phyloP scores from a whole-genome alignment of 345 rosid genomes.

The Citrus reticulata region DNA sequence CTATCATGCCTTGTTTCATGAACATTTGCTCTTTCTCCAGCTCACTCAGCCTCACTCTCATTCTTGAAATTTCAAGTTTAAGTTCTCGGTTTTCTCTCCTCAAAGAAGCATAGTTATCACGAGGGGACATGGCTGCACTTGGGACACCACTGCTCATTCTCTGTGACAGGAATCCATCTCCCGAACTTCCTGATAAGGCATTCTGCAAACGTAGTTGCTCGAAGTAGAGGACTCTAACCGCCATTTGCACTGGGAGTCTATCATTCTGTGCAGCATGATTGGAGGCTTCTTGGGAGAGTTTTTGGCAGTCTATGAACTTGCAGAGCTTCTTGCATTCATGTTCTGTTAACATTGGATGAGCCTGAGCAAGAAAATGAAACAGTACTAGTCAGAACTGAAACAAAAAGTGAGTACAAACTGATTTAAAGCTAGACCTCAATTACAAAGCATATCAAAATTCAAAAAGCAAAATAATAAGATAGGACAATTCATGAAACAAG shows the following conservation, averaged over 20 bases:
- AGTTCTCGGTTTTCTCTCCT: conserved; percentile 72
- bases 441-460: background rate
- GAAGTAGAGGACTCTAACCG: conserved; percentile 53
- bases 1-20: conserved; percentile 69
- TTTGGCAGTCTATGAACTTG: conserved; percentile 63
- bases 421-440: background rate
- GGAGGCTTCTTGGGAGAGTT: conserved; percentile 56
- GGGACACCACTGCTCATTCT: conserved; percentile 71
- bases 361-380: conserved; percentile 28
- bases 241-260: conserved; percentile 59
- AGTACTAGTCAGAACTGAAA: background rate
- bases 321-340: conserved; percentile 62
- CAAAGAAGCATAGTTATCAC: conserved; percentile 64
- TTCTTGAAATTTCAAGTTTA: conserved; percentile 69
- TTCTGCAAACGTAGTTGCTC: conserved; percentile 74
- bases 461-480: background rate
- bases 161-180: conserved; percentile 63
- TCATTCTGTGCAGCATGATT: conserved; percentile 64
- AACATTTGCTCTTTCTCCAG: conserved; percentile 63
- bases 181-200: conserved; percentile 53
- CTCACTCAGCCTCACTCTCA: conserved; percentile 69
- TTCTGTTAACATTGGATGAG: conserved; percentile 60
- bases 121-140: conserved; percentile 70
- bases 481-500: background rate
- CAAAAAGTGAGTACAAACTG: background rate